A percentile compares a stretch with the other conserved stretches of the same genome.
phyloP scores from a whole-genome alignment of 1,139 yeast genomes.

The Geotrichum carabidarum region DNA sequence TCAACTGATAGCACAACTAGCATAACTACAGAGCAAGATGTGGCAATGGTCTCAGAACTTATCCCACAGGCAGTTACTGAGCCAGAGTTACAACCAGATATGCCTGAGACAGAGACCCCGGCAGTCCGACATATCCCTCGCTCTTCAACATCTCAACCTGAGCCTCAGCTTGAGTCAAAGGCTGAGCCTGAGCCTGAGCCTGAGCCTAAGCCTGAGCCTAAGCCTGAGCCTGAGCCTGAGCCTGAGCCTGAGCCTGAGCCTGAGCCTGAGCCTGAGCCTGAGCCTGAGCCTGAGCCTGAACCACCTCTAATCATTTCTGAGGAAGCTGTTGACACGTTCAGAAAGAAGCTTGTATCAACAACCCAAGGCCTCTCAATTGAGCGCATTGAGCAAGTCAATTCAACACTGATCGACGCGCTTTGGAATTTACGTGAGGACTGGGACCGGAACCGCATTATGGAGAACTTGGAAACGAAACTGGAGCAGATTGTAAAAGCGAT shows the following conservation, averaged over 20 bases:
- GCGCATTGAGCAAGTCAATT: conserved; percentile 66
- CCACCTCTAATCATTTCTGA: conserved; percentile 32
- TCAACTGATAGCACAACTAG: not conserved
- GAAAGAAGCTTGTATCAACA: conserved; percentile 34
- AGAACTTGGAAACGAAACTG: conserved; percentile 22
- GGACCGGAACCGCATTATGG: conserved; percentile 50
- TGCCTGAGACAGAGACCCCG: too few species aligned
- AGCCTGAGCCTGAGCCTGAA: conserved; percentile 8
- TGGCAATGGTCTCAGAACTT: not conserved
- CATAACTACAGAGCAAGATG: not conserved
- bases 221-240: conserved; percentile 16
- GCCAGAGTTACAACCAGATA: not conserved
- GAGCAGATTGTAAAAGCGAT: conserved; percentile 20
- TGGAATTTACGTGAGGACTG: conserved; percentile 67
- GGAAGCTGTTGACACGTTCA: conserved; percentile 31
- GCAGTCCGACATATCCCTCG: too few species aligned
- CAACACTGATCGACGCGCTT: conserved; percentile 64
- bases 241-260: not conserved
- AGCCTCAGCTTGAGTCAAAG: conserved; percentile 15
- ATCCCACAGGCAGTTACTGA: not conserved
- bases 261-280: not conserved
- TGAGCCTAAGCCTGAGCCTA: not conserved
- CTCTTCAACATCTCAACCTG: not conserved
- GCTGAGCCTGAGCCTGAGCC: not conserved
- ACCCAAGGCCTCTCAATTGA: conserved; percentile 59